Evolutionary conservation across 23 red algal genomes (phyloP).

Genomic region (Gracilaria gracilis): DNA sequence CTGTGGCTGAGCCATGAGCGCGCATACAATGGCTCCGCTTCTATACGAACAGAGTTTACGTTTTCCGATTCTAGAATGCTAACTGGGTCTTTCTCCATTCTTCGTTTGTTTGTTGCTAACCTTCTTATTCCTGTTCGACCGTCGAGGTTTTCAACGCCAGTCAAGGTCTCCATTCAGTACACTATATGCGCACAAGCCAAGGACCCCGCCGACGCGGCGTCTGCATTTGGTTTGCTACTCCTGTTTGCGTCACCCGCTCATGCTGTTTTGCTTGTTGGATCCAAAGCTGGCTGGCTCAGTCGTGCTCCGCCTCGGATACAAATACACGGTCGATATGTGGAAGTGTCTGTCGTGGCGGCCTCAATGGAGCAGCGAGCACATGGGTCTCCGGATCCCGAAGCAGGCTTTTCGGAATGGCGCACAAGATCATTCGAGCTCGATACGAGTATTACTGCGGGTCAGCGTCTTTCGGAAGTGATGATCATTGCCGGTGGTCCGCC

Average conservation of each 20-base stretch:
- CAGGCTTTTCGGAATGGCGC: constrained; percentile 44
- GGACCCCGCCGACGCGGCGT: constrained; percentile 16
- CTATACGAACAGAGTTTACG: constrained; percentile 39
- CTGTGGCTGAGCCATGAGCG: constrained; percentile 43
- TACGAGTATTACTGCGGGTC: constrained; percentile 26
- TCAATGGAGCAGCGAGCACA: constrained; percentile 13
- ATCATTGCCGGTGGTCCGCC: constrained; percentile 56
- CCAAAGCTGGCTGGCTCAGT: constrained; percentile 35
- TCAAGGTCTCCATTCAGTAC: not conserved
- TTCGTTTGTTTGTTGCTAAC: constrained; percentile 68
- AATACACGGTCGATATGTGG: constrained; percentile 55
- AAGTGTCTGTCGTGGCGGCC: constrained; percentile 8
- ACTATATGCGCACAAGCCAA: constrained; percentile 24
- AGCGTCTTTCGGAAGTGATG: constrained; percentile 63
- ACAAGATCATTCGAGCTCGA: constrained; percentile 48
- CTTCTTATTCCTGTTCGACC: constrained; percentile 29
- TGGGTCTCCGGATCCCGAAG: constrained; percentile 17
- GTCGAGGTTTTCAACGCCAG: constrained; percentile 36
- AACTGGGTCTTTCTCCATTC: constrained; percentile 53
- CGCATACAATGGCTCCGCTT: constrained; percentile 64
- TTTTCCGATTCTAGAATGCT: constrained; percentile 69
- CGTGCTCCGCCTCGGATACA: constrained; percentile 29
- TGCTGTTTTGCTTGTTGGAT: constrained; percentile 44
- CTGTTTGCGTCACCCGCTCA: constrained; percentile 42
- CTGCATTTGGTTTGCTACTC: constrained; percentile 37